phyloP scores from a whole-genome alignment of 2,329 filamentous ascomycete species.

The Plectosphaerella cucumerina region DNA sequence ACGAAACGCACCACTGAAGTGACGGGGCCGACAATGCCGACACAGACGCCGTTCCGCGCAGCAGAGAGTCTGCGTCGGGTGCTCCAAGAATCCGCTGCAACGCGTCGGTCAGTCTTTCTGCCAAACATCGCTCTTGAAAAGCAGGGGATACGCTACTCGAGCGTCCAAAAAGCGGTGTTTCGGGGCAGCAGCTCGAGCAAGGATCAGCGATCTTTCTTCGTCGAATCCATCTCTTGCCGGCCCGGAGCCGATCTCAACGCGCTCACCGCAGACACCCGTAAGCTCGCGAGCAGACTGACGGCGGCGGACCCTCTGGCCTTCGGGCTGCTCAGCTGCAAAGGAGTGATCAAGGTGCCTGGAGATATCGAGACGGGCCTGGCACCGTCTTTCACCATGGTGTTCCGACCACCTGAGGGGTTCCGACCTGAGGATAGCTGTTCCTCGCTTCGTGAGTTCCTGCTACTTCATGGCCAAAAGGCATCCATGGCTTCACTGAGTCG shows the following conservation, averaged over 20 bases:
- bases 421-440: not conserved
- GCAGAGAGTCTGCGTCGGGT: not conserved
- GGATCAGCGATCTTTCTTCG: not conserved
- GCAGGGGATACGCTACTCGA: slow-evolving; percentile 1
- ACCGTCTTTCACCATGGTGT: not conserved
- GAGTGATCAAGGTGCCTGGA: slow-evolving; percentile 11
- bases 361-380: not conserved
- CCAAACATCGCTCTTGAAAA: not conserved
- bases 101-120: not conserved
- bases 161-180: not conserved
- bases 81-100: not conserved
- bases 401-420: not conserved
- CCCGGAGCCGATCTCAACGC: not conserved
- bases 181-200: not conserved
- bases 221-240: not conserved
- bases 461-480: not conserved
- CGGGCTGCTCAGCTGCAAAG: slow-evolving; percentile 22
- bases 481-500: slow-evolving; percentile 1
- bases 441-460: not conserved
- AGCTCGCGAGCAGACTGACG: slow-evolving; percentile 18
- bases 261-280: slow-evolving; percentile 16
- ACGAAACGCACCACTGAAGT: not conserved
- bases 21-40: not conserved
- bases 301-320: slow-evolving; percentile 19
- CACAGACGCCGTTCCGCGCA: not conserved